Evolutionary conservation across 805 yeast genomes (phyloP).

Genomic region (Pichia deserticola): DNA sequence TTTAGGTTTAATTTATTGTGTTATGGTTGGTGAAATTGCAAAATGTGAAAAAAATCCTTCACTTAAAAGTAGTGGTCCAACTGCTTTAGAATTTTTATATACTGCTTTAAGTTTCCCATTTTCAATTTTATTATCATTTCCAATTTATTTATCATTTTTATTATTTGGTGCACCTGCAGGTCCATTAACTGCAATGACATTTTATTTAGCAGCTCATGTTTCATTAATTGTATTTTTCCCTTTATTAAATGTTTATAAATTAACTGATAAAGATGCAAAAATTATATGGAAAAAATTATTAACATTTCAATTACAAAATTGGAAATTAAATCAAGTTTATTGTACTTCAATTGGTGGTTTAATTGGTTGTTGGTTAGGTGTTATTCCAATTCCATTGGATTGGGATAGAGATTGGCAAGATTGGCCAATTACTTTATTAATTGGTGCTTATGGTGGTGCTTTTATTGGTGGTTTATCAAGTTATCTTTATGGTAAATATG

Average conservation of each 20-base stretch:
- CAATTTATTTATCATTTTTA: slow-evolving; percentile 24
- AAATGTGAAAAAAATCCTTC: slow-evolving; percentile 18
- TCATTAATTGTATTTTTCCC: slow-evolving; percentile 15
- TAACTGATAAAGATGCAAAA: slow-evolving; percentile 28
- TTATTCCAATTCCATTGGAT: slow-evolving; percentile 87
- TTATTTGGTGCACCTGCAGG: slow-evolving; percentile 20
- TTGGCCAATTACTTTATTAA: slow-evolving; percentile 86
- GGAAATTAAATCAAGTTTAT: slow-evolving; percentile 29
- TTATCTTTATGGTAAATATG: slow-evolving; percentile 12
- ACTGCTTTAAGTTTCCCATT: slow-evolving; percentile 11
- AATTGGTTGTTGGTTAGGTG: slow-evolving; percentile 88
- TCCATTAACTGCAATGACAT: slow-evolving; percentile 10
- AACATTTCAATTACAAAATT: slow-evolving; percentile 25
- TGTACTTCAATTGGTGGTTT: slow-evolving; percentile 35
- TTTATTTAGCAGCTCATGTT: slow-evolving; percentile 14
- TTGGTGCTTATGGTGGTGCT: slow-evolving; percentile 74
- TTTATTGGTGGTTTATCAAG: slow-evolving; percentile 40
- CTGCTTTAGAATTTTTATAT: slow-evolving; percentile 10
- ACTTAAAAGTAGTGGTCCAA: slow-evolving; percentile 13
- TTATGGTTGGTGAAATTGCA: slow-evolving; percentile 18
- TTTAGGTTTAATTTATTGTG: slow-evolving; percentile 9
- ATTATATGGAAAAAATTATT: slow-evolving; percentile 22
- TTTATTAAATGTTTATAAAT: slow-evolving; percentile 34
- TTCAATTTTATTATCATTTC: slow-evolving; percentile 16
- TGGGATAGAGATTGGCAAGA: slow-evolving; percentile 98